Percentiles rank a stretch among this genome's conserved stretches.
Conservation (phyloP, 2,329 filamentous ascomycete species). For the Alternaria brassicae region DNA sequence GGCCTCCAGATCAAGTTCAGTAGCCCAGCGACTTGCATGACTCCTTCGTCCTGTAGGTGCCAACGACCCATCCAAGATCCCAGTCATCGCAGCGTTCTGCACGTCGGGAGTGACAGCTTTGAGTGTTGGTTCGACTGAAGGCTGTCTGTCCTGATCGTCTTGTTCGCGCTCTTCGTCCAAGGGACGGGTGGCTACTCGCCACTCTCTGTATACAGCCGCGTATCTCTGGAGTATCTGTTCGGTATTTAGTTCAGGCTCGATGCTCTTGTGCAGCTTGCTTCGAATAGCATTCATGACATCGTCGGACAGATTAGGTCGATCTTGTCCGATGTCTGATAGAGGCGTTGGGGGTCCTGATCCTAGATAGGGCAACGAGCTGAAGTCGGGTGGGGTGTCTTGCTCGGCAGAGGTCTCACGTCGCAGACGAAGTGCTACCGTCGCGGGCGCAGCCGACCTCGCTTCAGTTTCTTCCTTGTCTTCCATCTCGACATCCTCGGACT, state of each 20-base stretch:
- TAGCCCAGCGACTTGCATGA: slow-evolving; percentile 51
- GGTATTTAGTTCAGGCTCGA: slow-evolving; percentile 38
- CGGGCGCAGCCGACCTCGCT: slow-evolving; percentile 39
- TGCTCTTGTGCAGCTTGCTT: slow-evolving; percentile 41
- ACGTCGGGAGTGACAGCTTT: slow-evolving; percentile 58
- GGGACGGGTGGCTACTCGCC: slow-evolving; percentile 51
- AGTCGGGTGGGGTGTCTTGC: slow-evolving; percentile 51
- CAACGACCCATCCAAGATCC: slow-evolving; percentile 37
- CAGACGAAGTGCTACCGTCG: slow-evolving; percentile 41
- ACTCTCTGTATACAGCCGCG: slow-evolving; percentile 49
- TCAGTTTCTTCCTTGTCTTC: slow-evolving; percentile 28
- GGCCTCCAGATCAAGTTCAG: slow-evolving; percentile 75
- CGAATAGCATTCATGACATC: slow-evolving; percentile 48
- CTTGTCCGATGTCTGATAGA: slow-evolving; percentile 53
- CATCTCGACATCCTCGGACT: slow-evolving; percentile 42
- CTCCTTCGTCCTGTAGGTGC: slow-evolving; percentile 41
- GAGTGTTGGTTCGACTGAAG: slow-evolving; percentile 44
- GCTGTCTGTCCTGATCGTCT: slow-evolving; percentile 46
- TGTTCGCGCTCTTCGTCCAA: slow-evolving; percentile 53
- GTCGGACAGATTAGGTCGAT: slow-evolving; percentile 47
- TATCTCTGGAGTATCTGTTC: slow-evolving; percentile 48
- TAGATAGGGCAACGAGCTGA: slow-evolving; percentile 55
- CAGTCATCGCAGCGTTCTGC: slow-evolving; percentile 36
- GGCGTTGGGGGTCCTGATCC: slow-evolving; percentile 54
- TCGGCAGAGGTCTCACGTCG: slow-evolving; percentile 41